These are phyloP conservation scores for Fonsecaea pedrosoi DNA, from an alignment of 2,329 filamentous ascomycete genomes.

Conservation along the genomic window DNA sequence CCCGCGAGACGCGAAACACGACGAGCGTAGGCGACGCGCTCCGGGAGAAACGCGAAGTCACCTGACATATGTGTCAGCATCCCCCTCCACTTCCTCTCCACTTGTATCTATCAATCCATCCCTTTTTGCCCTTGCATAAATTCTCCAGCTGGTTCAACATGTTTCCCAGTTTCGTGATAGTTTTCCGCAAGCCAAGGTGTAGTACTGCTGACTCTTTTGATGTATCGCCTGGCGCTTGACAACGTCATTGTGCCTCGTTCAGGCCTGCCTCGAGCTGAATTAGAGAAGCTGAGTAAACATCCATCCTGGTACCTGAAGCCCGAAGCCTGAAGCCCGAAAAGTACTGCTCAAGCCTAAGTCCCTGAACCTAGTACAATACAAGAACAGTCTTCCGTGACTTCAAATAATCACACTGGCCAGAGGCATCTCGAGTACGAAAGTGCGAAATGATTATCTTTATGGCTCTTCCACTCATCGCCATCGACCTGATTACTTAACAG, in stretches of 20 bases:
- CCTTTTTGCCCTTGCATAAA: not conserved
- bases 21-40: not conserved
- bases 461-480: not conserved
- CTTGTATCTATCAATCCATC: not conserved
- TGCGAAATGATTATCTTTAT: conserved; percentile 4
- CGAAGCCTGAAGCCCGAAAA: not conserved
- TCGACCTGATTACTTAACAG: conserved; percentile 1
- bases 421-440: not conserved
- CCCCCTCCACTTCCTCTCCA: not conserved
- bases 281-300: not conserved
- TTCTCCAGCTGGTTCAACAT: not conserved
- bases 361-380: not conserved
- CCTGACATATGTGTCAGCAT: not conserved
- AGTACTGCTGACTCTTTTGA: not conserved
- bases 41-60: not conserved
- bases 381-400: not conserved
- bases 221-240: not conserved
- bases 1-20: not conserved
- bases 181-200: not conserved
- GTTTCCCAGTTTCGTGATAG: not conserved
- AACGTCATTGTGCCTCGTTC: not conserved
- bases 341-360: not conserved
- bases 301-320: not conserved
- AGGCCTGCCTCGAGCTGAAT: not conserved
- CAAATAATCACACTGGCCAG: not conserved